Evolutionary conservation across 2,329 filamentous ascomycete species (phyloP), one percentile per base, ranked within the genome.

Genomic region (Alternaria postmessia): DNA sequence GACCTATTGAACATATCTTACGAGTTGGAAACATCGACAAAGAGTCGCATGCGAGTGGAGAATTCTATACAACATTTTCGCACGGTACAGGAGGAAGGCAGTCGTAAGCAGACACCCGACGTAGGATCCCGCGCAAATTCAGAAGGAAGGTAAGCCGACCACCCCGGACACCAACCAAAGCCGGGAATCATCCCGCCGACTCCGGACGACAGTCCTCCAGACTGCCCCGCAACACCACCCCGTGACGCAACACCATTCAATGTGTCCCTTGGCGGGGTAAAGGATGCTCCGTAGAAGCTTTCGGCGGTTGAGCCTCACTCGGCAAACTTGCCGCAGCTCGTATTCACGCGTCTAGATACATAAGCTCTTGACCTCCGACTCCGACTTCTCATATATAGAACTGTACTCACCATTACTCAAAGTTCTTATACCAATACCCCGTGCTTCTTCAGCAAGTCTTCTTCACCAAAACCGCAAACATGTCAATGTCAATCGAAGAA

Each of bases 401-500:
- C n/a, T 43, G 5, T 9, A 54, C 16, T 24, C 6, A 28, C 5
- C 22, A 16, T 22, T 28, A 34, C 7, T 16, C 12, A 24, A 48
- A 22, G 11, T 14, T 22, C 39, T 22, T 2, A 20, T n/a, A 24
- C 16, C 48, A 3, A 11, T 20, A 12, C 1, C 36, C 7, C 12
- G 42, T 28, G 49, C 43, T 41, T 20, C 43, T 28, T 24, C 20
- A 52, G 16, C 39, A 16, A 26, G 16, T 2, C 24, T 18, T 49
- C 22, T 12, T 3, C 32, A 16, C 5, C 11, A 28, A 14, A 36
- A 63, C 67, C 56, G 65, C 55, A 51, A 74, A 58, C 2, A 77
- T 77, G 74, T 77, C 74, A 20, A 77, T 76, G 74, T 73, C 73
- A 20, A 62, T 76, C 9, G 70, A 71, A 57, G 74, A 77, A 66